Base-by-base conservation (phyloP, 768 basidiomycete genomes). In the Boletus sp. region DNA sequence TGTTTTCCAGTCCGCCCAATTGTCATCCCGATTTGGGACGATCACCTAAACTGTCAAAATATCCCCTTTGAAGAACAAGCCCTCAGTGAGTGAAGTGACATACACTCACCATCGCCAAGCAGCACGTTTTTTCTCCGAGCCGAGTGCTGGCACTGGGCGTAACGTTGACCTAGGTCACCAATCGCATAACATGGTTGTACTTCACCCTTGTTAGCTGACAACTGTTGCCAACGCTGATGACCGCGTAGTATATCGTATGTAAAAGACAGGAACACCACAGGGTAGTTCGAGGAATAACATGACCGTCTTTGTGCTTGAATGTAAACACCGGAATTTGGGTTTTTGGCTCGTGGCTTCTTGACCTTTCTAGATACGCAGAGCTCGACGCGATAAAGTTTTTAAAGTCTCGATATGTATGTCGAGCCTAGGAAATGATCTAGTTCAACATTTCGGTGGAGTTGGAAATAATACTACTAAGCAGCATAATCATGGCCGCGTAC, bases 1-100 rank as follows among this genome's bases (percentile, higher is more conserved):
- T 33, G 24, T 56, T 60, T 62, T 41, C 33, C 10, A 62, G 59
- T 68, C 67, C 67, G 67, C 64, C 64, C 67, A 66, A 63, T 68
- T 67, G 67, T 67, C 48, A 3, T 40, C 66, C 57, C 7, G 41
- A 57, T 59, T 58, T 56, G 54, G 55, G 53, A n/a, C 20, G 18
- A 50, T 59, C 61, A 46, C 50, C 44, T 60, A 62, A 57, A 33
- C 33, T 46, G 57, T 42, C 51, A 47, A 37, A 28, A 36, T 4
- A 30, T 44, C 28, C 30, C 52, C 49, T 61, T 60, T 50, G 29
- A 55, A 54, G 32, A 57, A 54, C 50, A 59, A 59, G 41, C 29
- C 1, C 48, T 20, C 30, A 8, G 47, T 9, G 12, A n/a, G 44
- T 41, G 11, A 7, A n/a, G 32, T 50, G 41, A 60, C 45, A 40